Conservation (phyloP, 2,329 filamentous ascomycete species). For the Pseudogymnoascus sp. region DNA sequence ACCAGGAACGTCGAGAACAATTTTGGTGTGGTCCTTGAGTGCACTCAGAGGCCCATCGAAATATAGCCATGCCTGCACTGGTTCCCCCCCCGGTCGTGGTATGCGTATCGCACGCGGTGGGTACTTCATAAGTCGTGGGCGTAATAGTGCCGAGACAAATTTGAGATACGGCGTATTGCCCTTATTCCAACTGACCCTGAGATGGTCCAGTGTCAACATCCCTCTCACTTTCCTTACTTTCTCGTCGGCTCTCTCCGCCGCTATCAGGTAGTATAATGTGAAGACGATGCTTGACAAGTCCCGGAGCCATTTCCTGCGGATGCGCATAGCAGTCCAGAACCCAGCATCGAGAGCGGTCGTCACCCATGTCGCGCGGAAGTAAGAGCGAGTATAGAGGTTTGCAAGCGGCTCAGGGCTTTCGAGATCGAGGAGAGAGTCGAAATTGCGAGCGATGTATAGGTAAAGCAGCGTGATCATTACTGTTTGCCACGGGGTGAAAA, state of each 20-base stretch:
- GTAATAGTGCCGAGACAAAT: slow-evolving; percentile 62
- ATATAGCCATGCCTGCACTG: slow-evolving; percentile 83
- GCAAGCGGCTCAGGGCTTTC: slow-evolving; percentile 89
- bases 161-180: slow-evolving; percentile 77
- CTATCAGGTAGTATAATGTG: slow-evolving; percentile 82
- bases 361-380: slow-evolving; percentile 95
- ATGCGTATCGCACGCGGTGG: slow-evolving; percentile 78
- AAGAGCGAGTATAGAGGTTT: slow-evolving; percentile 85
- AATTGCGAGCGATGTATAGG: slow-evolving; percentile 86
- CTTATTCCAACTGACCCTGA: slow-evolving; percentile 94
- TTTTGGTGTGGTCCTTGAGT: slow-evolving; percentile 63
- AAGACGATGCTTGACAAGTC: slow-evolving; percentile 80
- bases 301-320: slow-evolving; percentile 69
- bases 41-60: slow-evolving; percentile 81
- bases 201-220: slow-evolving; percentile 79
- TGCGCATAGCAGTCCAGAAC: slow-evolving; percentile 97
- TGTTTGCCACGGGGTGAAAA: slow-evolving; percentile 82
- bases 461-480: slow-evolving; percentile 81
- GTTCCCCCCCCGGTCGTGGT: slow-evolving; percentile 67
- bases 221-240: slow-evolving; percentile 88
- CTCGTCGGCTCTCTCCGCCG: slow-evolving; percentile 89
- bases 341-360: slow-evolving; percentile 90
- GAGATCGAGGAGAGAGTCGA: slow-evolving; percentile 83
- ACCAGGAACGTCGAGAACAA: slow-evolving; percentile 85
- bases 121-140: slow-evolving; percentile 73